Percentiles rank a stretch among this genome's conserved stretches.
Conservation (phyloP, 1,139 yeast genomes). For the Geotrichum reessii region DNA sequence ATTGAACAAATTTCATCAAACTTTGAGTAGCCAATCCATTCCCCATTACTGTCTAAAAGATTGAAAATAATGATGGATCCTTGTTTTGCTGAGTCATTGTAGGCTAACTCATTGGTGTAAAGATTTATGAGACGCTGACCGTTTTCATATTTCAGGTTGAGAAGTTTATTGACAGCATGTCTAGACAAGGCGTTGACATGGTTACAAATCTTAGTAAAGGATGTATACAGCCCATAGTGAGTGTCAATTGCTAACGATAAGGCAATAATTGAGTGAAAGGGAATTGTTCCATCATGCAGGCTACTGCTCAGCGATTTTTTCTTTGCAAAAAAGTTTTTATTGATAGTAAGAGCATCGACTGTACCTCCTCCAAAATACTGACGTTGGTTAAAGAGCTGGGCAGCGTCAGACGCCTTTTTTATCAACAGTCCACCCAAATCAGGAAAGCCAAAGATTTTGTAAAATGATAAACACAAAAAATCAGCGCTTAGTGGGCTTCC, state of each 20-base stretch:
- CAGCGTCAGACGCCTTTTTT: conserved; percentile 16
- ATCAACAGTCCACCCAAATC: conserved; percentile 42
- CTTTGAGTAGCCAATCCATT: conserved; percentile 38
- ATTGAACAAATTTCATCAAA: conserved; percentile 35
- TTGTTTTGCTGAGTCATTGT: conserved; percentile 19
- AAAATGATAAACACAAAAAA: conserved; percentile 39
- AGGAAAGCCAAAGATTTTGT: conserved; percentile 44
- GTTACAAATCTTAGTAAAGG: conserved; percentile 30
- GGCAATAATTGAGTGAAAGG: conserved; percentile 39
- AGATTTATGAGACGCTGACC: conserved; percentile 26
- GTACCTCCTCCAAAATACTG: conserved; percentile 45
- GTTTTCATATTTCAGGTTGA: conserved; percentile 25
- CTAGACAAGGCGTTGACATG: conserved; percentile 31
- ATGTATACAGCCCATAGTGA: conserved; percentile 33
- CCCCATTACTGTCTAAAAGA: conserved; percentile 28
- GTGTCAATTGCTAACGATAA: conserved; percentile 36
- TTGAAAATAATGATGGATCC: conserved; percentile 41
- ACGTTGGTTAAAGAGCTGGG: conserved; percentile 25
- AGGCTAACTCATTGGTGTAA: conserved; percentile 22
- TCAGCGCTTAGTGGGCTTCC: conserved; percentile 31
- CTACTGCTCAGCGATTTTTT: conserved; percentile 19
- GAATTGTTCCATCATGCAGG: conserved; percentile 43
- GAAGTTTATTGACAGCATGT: conserved; percentile 29
- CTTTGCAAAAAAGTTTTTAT: conserved; percentile 23
- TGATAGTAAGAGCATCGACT: conserved; percentile 36